Evolutionary conservation across 225 moss, liverwort and hornwort species (phyloP), one percentile per base, ranked within the genome.

Genomic region (Asterella californica): DNA sequence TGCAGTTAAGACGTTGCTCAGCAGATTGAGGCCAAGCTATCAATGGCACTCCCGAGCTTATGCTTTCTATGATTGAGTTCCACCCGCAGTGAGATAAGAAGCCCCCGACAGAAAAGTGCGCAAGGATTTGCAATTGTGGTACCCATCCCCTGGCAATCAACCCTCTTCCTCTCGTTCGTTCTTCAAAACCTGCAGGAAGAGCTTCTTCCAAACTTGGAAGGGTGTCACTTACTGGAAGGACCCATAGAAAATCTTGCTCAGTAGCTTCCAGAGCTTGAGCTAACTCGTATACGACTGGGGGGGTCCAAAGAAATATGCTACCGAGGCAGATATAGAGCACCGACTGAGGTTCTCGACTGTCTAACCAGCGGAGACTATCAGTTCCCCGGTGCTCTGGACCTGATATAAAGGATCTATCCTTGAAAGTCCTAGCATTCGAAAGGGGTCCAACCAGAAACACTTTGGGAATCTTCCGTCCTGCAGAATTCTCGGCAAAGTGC

Each of bases 251-350:
- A 18, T 83, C 83, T 36, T 87, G 87, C 4, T 71, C 50, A 76
- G 86, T 90, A 46, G 78, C 76, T 67, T 92, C 85, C 61, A 91
- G 79, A 24, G 87, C 89, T 7, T 82, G 53, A n/a, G 84, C 90
- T 29, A 92, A 82, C 34, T 85, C 89, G 49, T 76, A 70, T 21
- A 89, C 82, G 30, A 86, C 76, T n/a, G 5, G 54, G 38, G 69
- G 46, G 37, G 19, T 27, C 66, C 82, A 76, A 14, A 34, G 24
- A 18, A 63, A 77, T 24, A 85, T 17, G 48, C 87, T 88, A 57
- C 92, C 92, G 27, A 90, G 85, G 11, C 84, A 86, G 5, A 89
- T 89, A 52, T 79, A 90, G 5, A 92, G 76, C 15, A 92, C 92
- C 9, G 88, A 90, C 27, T 81, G 72, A 17, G 15, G 48, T 32